phyloP scores from a whole-genome alignment of 805 yeast genomes.

The Zygosaccharomyces rouxii region DNA sequence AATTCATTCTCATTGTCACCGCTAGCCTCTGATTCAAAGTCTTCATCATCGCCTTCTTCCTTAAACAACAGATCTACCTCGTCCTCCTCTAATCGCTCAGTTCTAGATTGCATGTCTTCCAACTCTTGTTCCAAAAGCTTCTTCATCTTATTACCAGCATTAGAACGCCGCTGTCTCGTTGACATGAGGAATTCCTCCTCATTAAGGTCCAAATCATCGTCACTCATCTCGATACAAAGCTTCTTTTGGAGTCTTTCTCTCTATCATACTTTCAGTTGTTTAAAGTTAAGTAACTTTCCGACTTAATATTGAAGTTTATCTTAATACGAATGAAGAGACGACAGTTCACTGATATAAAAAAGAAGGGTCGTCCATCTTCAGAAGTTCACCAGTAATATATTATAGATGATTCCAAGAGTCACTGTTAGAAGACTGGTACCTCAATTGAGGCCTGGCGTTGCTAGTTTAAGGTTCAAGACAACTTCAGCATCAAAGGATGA shows the following conservation, averaged over 20 bases:
- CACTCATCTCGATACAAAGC: constrained; percentile 9
- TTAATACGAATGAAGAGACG: not conserved
- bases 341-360: not conserved
- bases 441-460: not conserved
- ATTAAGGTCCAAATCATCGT: constrained; percentile 9
- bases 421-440: not conserved
- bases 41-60: constrained; percentile 56
- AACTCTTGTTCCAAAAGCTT: constrained; percentile 62
- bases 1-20: constrained; percentile 32
- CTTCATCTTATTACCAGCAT: constrained; percentile 84
- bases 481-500: constrained; percentile 46
- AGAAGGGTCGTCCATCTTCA: too few relatives aligned
- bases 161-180: constrained; percentile 71
- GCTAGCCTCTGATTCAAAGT: constrained; percentile 37
- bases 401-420: not conserved
- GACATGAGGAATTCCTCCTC: constrained; percentile 58
- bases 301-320: not conserved
- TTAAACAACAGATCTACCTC: constrained; percentile 66
- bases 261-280: not conserved
- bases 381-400: not conserved
- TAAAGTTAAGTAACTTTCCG: not conserved
- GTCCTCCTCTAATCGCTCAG: constrained; percentile 65
- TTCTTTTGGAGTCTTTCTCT: not conserved
- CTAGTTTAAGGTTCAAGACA: constrained; percentile 9
- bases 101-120: constrained; percentile 40